phyloP scores from a whole-genome alignment of 805 yeast species.

The Saccharomyces eubayanus region DNA sequence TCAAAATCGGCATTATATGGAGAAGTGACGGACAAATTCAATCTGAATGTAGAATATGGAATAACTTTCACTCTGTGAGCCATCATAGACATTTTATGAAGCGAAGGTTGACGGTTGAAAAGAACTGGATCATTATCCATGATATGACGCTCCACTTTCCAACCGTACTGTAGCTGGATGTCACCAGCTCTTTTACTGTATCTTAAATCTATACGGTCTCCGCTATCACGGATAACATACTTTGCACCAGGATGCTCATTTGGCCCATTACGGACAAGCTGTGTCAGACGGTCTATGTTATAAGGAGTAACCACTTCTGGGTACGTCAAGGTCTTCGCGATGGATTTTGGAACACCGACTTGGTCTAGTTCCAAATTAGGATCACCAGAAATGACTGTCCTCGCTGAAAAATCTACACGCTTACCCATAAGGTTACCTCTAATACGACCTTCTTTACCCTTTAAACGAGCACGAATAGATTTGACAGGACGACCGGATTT shows the following conservation, averaged over 20 bases:
- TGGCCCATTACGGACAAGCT: constrained; percentile 93
- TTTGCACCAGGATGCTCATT: constrained; percentile 99
- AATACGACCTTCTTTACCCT: constrained; percentile 98
- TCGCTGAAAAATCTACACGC: constrained; percentile 97
- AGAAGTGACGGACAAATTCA: constrained; percentile 92
- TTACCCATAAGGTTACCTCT: constrained; percentile 99
- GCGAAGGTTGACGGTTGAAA: constrained; percentile 97
- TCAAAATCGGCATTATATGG: constrained; percentile 99
- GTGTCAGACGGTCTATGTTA: constrained; percentile 88
- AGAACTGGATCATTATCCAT: constrained; percentile 97
- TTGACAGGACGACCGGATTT: constrained; percentile 98
- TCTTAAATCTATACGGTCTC: constrained; percentile 95
- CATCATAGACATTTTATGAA: constrained; percentile 99
- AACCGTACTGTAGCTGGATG: constrained; percentile 93
- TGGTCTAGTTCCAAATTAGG: constrained; percentile 96
- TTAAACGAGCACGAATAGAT: constrained; percentile 96
- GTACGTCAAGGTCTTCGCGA: constrained; percentile 89
- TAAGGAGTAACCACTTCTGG: constrained; percentile 98
- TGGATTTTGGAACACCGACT: constrained; percentile 96
- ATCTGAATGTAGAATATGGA: constrained; percentile 97
- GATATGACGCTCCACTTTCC: constrained; percentile 98
- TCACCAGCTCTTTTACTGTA: constrained; percentile 98
- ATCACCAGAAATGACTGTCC: constrained; percentile 98
- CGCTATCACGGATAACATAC: constrained; percentile 94
- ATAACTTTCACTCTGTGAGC: constrained; percentile 96